phyloP scores from a whole-genome alignment of 192 early-diverging fungal species.

The Podila clonocystis region DNA sequence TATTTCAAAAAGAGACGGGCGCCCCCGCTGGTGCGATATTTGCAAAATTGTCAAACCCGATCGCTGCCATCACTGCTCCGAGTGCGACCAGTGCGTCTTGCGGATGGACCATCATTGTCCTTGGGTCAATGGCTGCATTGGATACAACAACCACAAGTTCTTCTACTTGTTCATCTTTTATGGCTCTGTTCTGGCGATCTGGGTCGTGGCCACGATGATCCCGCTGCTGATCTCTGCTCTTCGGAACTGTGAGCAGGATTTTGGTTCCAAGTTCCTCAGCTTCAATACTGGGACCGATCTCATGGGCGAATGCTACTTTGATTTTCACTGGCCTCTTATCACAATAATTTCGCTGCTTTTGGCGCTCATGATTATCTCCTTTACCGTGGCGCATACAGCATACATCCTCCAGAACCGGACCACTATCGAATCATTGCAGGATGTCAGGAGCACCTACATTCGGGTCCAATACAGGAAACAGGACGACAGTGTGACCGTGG shows the following conservation, averaged over 20 bases:
- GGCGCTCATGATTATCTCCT: constrained; percentile 58
- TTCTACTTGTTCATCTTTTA: constrained; percentile 62
- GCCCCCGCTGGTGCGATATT: constrained; percentile 35
- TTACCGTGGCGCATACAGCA: constrained; percentile 58
- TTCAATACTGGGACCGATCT: background rate
- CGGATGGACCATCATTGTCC: constrained; percentile 62
- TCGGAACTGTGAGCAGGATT: constrained; percentile 12
- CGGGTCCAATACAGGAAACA: constrained; percentile 38
- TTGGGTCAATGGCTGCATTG: constrained; percentile 65
- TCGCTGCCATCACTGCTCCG: constrained; percentile 63
- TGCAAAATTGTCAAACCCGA: constrained; percentile 63
- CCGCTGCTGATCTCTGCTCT: constrained; percentile 27
- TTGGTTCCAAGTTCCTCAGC: background rate
- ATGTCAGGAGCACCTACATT: constrained; percentile 24
- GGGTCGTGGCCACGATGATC: constrained; percentile 50
- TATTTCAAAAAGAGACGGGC: constrained; percentile 31
- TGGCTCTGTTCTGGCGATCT: constrained; percentile 46
- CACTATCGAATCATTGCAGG: constrained; percentile 60
- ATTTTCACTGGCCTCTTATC: constrained; percentile 53
- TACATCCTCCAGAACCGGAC: constrained; percentile 62
- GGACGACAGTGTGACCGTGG: constrained; percentile 1
- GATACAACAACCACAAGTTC: constrained; percentile 57
- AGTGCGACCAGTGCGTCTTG: constrained; percentile 60
- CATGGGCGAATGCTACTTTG: constrained; percentile 16
- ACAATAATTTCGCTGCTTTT: constrained; percentile 54